Evolutionary conservation across 2,329 filamentous ascomycete species (phyloP), one percentile per base, ranked within the genome.

Genomic region (Colletotrichum acutatum): DNA sequence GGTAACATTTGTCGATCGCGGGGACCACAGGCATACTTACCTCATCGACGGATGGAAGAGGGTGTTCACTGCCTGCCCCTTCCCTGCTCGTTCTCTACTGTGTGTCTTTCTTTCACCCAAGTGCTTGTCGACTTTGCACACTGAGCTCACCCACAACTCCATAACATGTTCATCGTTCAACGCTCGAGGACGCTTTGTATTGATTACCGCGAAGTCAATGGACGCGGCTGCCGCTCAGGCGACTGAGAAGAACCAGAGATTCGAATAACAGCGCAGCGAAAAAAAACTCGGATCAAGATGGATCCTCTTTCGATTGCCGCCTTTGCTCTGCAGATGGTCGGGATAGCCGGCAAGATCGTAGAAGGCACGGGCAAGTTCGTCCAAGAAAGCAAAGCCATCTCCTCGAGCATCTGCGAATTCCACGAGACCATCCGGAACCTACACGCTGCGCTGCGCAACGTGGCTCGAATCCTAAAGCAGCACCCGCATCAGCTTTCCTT

Each of bases 321-420:
- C 9, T 74, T 76, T 24, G 74, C 74, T 5, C 37, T 74, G 24
- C 76, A 78, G 54, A 24, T 80, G 37, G 64, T 75, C 16, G 30
- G 65, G 5, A 71, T 77, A 14, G 75, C 76, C 5, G 72, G 73
- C n/a, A 64, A 66, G 59, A 49, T 79, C 11, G 52, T 71, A 1
- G 76, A 76, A 59, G 70, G 72, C n/a, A 67, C 78, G 14, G 65
- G 65, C 54, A 75, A 75, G 24, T 79, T 79, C 56, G 53, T 78
- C 8, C 65, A 72, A 16, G 76, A 77, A 54, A 76, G 74, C 9
- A 75, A 34, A 52, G 56, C 56, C 12, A 69, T 78, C 14, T 46
- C 32, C 1, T 61, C 76, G 26, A 74, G 69, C 14, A 78, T 79
- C 49, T 58, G 42, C 22, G 75, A 78, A 9, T 71, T 79, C 34